Conservation (phyloP, 208 protist genomes). For the Herpetomonas muscarum region DNA sequence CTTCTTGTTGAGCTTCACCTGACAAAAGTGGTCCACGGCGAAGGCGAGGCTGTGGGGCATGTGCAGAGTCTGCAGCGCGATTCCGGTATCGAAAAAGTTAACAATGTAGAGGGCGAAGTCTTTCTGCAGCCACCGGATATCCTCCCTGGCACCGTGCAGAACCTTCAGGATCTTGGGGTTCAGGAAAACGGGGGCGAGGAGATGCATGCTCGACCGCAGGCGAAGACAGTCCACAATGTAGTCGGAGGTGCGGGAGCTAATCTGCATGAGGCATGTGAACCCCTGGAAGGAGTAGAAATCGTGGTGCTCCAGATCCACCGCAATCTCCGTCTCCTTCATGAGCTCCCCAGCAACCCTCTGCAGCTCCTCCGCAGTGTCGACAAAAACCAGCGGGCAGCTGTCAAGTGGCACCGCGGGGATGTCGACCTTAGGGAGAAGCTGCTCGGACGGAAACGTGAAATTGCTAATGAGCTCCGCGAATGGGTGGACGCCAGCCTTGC, state of each 20-base stretch:
- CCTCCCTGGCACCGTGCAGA: conserved; percentile 95
- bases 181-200: conserved; percentile 88
- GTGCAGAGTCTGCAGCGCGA: conserved; percentile 93
- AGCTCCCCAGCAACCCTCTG: conserved; percentile 33
- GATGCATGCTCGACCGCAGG: conserved; percentile 86
- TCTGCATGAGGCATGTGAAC: conserved; percentile 98
- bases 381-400: conserved; percentile 55
- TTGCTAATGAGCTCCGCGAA: conserved; percentile 61
- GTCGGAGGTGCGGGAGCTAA: conserved; percentile 94
- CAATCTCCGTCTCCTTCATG: conserved; percentile 73
- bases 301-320: conserved; percentile 96
- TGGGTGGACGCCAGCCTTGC: conserved; percentile 60
- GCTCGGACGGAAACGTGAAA: conserved; percentile 34
- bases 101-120: conserved; percentile 98
- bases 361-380: conserved; percentile 63
- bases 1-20: conserved; percentile 95
- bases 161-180: conserved; percentile 95
- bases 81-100: conserved; percentile 98
- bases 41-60: conserved; percentile 92
- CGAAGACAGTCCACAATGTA: conserved; percentile 97
- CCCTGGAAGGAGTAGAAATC: conserved; percentile 95
- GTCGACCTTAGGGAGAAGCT: conserved; percentile 51
- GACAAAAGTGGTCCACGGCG: conserved; percentile 92
- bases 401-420: conserved; percentile 60
- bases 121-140: conserved; percentile 97